These are phyloP conservation scores for Berkeleyomyces rouxiae DNA, from an alignment of 2,329 filamentous ascomycete genomes.

Conservation along the genomic window DNA sequence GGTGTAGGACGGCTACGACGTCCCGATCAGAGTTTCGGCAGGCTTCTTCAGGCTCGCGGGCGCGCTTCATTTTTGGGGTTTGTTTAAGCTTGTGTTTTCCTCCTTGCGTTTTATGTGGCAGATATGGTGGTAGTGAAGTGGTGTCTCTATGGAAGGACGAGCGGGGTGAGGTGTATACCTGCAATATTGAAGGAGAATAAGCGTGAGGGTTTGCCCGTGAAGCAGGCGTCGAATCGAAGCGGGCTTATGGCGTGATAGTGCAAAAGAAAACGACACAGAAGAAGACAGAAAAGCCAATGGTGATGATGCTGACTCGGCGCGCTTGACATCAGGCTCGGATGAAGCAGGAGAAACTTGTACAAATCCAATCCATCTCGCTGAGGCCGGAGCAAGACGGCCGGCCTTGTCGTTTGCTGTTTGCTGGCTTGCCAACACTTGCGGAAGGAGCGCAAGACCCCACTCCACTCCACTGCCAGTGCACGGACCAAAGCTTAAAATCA, in stretches of 20 bases:
- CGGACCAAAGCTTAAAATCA: constrained; percentile 10
- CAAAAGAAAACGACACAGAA: not conserved
- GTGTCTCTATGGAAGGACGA: not conserved
- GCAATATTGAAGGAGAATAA: not conserved
- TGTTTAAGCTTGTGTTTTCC: constrained; percentile 10
- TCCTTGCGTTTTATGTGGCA: not conserved
- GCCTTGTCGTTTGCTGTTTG: not conserved
- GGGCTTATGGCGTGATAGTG: not conserved
- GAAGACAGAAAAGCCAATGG: not conserved
- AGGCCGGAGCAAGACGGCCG: constrained; percentile 1
- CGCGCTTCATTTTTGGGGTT: constrained; percentile 39
- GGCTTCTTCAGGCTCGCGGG: constrained; percentile 38
- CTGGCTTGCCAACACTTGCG: not conserved
- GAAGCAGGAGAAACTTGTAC: not conserved
- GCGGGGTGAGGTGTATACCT: constrained; percentile 11
- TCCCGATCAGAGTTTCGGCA: constrained; percentile 1
- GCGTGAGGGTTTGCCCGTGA: not conserved
- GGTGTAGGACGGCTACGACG: not conserved
- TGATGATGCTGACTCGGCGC: not conserved
- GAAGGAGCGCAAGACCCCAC: constrained; percentile 1
- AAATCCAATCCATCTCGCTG: not conserved
- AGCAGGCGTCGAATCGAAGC: not conserved
- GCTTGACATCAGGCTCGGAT: not conserved
- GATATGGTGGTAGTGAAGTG: not conserved
- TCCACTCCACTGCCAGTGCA: not conserved